Conservation (phyloP, 768 basidiomycete genomes). For the Termitomyces sp. region DNA sequence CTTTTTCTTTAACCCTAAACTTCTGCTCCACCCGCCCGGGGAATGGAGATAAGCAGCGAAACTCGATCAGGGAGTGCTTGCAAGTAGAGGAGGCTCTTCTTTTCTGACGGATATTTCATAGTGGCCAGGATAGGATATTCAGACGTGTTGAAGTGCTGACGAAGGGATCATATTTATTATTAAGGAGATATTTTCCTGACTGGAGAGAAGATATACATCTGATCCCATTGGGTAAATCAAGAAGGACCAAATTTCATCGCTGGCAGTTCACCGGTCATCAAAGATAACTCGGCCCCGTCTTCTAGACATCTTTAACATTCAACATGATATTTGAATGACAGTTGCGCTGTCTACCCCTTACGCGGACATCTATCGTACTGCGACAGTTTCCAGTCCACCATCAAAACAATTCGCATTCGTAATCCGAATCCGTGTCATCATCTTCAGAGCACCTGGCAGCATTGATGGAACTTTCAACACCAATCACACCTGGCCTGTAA, state of each 20-base stretch:
- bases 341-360: not conserved
- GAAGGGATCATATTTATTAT: constrained; percentile 27
- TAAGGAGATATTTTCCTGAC: not conserved
- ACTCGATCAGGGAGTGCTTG: constrained; percentile 18
- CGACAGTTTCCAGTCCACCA: too few species aligned
- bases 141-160: constrained; percentile 41
- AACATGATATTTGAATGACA: not conserved
- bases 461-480: not conserved
- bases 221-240: not conserved
- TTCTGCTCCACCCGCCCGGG: constrained; percentile 27
- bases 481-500: not conserved
- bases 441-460: not conserved
- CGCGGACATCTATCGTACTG: not conserved
- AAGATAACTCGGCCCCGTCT: not conserved
- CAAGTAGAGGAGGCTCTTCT: constrained; percentile 10
- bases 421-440: not conserved
- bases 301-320: too few species aligned
- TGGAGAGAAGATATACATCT: not conserved
- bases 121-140: constrained; percentile 34
- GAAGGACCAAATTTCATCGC: not conserved
- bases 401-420: not conserved
- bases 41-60: constrained; percentile 12
- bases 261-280: not conserved
- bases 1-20: constrained; percentile 44
- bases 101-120: too few species aligned